A percentile compares a stretch with the other conserved stretches of the same genome.
Evolutionary conservation across 2,329 filamentous ascomycete species (phyloP).

Genomic region (Talaromyces marneffei): DNA sequence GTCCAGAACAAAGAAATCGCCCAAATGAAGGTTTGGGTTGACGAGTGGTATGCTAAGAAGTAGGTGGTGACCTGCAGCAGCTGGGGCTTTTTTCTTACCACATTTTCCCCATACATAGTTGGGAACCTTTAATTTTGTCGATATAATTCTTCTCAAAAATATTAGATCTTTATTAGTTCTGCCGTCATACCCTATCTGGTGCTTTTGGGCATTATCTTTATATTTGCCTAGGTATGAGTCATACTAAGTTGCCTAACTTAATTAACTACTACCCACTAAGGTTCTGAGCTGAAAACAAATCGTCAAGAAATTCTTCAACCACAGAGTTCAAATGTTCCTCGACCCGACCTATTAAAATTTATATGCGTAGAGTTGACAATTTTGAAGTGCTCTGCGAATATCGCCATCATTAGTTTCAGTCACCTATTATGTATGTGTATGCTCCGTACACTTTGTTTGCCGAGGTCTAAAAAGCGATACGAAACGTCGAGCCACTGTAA

Average conservation of each 20-base stretch:
- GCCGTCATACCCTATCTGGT: not conserved
- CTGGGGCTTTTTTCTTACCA: not conserved
- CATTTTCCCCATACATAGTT: not conserved
- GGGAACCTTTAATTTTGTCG: no score
- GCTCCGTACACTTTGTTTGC: no score
- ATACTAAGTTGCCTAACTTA: no score
- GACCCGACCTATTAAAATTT: not conserved
- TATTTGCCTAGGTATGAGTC: not conserved
- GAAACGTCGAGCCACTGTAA: no score
- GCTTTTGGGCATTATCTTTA: not conserved
- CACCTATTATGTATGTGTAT: no score
- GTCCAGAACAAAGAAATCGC: slow-evolving; percentile 47
- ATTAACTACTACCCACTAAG: no score
- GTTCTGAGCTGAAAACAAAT: no score
- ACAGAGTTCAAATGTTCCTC: not conserved
- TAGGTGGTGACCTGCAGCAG: not conserved
- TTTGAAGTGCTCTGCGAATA: not conserved
- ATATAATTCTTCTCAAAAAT: not conserved
- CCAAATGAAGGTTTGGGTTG: slow-evolving; percentile 51
- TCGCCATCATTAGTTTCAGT: no score
- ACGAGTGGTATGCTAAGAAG: slow-evolving; percentile 33
- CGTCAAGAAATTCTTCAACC: no score
- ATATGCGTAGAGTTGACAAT: not conserved
- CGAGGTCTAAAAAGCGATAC: no score
- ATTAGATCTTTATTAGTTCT: not conserved